Percentiles rank a stretch among this genome's conserved stretches.
Evolutionary conservation across 257 asterid genomes (phyloP).

Genomic region (Solanum chiquidenum): DNA sequence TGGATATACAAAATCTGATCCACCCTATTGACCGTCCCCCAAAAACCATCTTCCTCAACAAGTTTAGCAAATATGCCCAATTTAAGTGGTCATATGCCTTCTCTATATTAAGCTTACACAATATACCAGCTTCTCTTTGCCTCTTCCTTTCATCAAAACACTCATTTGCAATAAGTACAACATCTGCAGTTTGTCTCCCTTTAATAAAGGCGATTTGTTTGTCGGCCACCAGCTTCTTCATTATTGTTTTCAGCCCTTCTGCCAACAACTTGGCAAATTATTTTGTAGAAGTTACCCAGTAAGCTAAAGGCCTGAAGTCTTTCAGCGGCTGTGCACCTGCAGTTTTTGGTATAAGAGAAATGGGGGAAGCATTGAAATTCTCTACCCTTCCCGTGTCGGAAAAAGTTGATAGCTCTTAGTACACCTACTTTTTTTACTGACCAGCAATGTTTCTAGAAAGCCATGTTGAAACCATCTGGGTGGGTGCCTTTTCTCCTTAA

Average conservation of each 20-base stretch:
- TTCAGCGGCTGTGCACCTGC: background rate
- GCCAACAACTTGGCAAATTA: background rate
- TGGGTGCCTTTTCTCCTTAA: background rate
- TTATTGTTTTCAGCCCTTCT: background rate
- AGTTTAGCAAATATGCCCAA: background rate
- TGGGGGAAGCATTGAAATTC: background rate
- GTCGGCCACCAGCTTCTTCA: background rate
- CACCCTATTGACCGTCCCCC: background rate
- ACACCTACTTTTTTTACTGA: background rate
- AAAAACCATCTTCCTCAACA: background rate
- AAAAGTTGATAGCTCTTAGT: background rate
- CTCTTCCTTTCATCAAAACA: background rate
- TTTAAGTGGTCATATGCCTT: background rate
- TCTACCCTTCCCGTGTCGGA: background rate
- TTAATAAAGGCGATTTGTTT: background rate
- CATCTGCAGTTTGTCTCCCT: background rate
- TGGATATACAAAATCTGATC: background rate
- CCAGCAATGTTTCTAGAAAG: background rate
- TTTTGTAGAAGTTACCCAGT: background rate
- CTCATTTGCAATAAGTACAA: background rate
- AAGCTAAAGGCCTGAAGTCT: background rate
- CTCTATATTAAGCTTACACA: background rate
- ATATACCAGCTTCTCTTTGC: background rate
- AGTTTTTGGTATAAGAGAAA: background rate
- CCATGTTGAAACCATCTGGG: background rate